Conservation (phyloP, 23 red algal species). For the Gracilaria gracilis region DNA sequence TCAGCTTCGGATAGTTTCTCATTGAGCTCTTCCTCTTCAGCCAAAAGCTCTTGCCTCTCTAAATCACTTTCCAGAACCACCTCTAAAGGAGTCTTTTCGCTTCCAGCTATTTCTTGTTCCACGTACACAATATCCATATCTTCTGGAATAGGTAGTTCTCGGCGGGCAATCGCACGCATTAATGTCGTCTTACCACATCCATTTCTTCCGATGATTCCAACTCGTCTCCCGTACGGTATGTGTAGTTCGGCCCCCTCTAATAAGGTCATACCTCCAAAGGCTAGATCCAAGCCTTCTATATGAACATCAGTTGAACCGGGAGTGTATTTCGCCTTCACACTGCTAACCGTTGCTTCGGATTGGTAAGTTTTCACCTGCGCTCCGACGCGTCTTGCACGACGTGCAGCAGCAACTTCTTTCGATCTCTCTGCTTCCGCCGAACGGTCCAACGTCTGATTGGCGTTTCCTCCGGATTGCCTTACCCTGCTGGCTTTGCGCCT, state of each 20-base stretch:
- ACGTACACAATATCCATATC: constrained; percentile 89
- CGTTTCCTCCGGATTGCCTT: constrained; percentile 58
- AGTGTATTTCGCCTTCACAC: constrained; percentile 64
- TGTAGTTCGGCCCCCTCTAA: constrained; percentile 74
- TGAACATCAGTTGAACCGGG: constrained; percentile 79
- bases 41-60: constrained; percentile 72
- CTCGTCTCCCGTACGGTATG: constrained; percentile 84
- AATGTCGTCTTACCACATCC: constrained; percentile 95
- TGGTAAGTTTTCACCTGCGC: constrained; percentile 65
- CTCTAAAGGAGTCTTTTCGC: constrained; percentile 85
- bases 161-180: constrained; percentile 86
- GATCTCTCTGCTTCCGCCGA: constrained; percentile 82
- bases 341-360: constrained; percentile 65
- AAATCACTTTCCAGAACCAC: constrained; percentile 84
- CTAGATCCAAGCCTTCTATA: constrained; percentile 83
- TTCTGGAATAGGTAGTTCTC: constrained; percentile 92
- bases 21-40: constrained; percentile 75
- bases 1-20: constrained; percentile 48
- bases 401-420: constrained; percentile 62
- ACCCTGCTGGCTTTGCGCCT: neutral
- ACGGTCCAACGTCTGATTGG: constrained; percentile 88
- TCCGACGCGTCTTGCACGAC: constrained; percentile 76
- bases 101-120: constrained; percentile 91
- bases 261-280: constrained; percentile 83
- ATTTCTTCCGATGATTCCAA: constrained; percentile 93